Conservation (phyloP, 176 grass and related monocot species). For the Miscanthus lutarioriparius region DNA sequence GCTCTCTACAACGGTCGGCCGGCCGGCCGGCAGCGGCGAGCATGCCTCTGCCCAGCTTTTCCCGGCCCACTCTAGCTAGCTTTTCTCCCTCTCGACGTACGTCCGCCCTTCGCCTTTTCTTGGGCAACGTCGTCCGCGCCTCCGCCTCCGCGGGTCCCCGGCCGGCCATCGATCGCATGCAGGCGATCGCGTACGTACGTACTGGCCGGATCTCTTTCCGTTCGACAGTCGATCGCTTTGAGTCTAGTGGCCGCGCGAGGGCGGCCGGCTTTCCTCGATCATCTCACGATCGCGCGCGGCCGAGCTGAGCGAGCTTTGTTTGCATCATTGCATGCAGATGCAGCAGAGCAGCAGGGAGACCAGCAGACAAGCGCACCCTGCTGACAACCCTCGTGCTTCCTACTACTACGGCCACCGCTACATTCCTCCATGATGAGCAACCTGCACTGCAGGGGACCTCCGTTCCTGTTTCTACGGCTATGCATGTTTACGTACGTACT, state of each 20-base stretch:
- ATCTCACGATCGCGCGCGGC: not conserved
- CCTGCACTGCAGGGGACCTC: not conserved
- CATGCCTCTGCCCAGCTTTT: conserved; percentile 25
- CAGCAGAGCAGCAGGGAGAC: not conserved
- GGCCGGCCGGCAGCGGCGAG: conserved; percentile 27
- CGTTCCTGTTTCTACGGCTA: not conserved
- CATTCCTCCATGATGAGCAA: not conserved
- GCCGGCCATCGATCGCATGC: not conserved
- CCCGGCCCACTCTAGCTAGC: too few species aligned
- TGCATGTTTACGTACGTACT: not conserved
- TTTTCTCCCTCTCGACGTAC: not conserved
- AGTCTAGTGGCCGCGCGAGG: not conserved
- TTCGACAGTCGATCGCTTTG: not conserved
- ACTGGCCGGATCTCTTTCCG: not conserved
- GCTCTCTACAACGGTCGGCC: not conserved
- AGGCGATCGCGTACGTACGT: conserved; percentile 9
- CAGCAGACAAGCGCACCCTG: conserved; percentile 25
- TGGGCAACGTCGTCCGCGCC: not conserved
- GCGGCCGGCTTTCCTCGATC: not conserved
- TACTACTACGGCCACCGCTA: not conserved
- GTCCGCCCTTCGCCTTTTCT: not conserved
- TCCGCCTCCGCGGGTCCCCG: too few species aligned
- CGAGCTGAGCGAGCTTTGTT: not conserved
- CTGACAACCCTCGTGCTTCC: conserved; percentile 47
- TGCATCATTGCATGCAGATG: conserved; percentile 10